phyloP scores from a whole-genome alignment of 2,329 filamentous ascomycete species.

The Aspergillus proliferans region DNA sequence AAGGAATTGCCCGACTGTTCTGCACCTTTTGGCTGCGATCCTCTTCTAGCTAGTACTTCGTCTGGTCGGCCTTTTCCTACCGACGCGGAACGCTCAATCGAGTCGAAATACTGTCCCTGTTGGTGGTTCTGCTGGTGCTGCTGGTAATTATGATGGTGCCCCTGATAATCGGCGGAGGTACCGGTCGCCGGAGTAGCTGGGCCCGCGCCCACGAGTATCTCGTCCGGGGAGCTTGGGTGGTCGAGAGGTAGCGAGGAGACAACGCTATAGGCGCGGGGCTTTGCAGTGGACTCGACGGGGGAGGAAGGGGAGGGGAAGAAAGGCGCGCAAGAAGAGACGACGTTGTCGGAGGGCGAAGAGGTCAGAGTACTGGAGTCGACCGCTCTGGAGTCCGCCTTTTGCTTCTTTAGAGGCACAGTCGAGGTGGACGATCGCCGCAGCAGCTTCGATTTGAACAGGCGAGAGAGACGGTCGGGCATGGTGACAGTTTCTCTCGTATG shows the following conservation, averaged over 20 bases:
- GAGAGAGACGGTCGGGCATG: constrained; percentile 30
- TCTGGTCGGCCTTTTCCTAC: background rate
- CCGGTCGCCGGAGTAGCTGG: constrained; percentile 7
- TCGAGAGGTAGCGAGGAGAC: constrained; percentile 18
- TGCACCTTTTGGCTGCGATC: background rate
- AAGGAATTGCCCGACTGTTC: background rate
- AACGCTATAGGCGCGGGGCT: constrained; percentile 17
- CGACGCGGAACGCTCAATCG: background rate
- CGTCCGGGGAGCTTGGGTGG: constrained; percentile 10
- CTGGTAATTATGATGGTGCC: background rate
- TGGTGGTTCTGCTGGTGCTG: background rate
- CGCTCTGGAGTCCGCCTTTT: constrained; percentile 20
- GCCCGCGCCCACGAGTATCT: constrained; percentile 2
- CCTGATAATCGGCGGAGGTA: constrained; percentile 4
- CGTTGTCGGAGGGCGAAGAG: background rate
- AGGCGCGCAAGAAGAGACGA: background rate
- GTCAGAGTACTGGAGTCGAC: constrained; percentile 8
- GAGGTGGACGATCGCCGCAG: constrained; percentile 32
- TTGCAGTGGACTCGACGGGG: constrained; percentile 13
- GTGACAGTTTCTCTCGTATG: constrained; percentile 6
- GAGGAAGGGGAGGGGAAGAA: constrained; percentile 15
- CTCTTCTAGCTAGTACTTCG: background rate
- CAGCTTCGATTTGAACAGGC: constrained; percentile 31
- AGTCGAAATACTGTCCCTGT: background rate
- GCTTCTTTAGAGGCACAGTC: constrained; percentile 10